Evolutionary conservation across 305 asterid species (phyloP), one percentile per base, ranked within the genome.

Genomic region (Solanum chacoense): DNA sequence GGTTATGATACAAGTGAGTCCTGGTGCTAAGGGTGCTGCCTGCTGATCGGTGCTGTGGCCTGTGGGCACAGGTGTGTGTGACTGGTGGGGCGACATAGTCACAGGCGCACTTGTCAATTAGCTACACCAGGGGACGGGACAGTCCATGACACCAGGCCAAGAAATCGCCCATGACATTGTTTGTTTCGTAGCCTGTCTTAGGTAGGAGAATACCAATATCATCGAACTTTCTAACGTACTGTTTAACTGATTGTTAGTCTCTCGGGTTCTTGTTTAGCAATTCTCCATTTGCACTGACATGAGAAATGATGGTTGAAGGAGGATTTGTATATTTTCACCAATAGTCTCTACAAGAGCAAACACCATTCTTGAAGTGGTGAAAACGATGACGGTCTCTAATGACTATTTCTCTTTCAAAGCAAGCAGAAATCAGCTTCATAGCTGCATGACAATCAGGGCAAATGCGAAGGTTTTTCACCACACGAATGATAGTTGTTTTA

Each of bases 401-500:
- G 45, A 89, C 84, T 86, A 91, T 90, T 89, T 90, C 92, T 81
- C 91, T 90, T 10, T 87, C 37, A 89, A 86, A 90, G 67, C 91
- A 71, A 80, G 83, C 84, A 59, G 93, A 90, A 77, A 91, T 88
- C 78, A 88, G 86, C 89, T 90, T 91, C 28, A 91, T 88, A 37
- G 69, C 89, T 20, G 87, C 88, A 73, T 91, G 93, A 73, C 93
- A 91, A 74, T 91, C 92, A 31, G 75, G 86, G 83, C 93, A 91
- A 22, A 90, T 87, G 28, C 93, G 91, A 71, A 91, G 91, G 26
- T 91, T 91, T 89, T 96, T 95, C 91, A 96, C 92, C 16, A 96
- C 92, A 72, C 99, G 93, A 71, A 96, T 93, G 4, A 95, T 93
- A 76, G 91, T 94, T 28, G 94, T 84, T 2, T 94, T 91, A 87